Conservation (phyloP, 345 rosid species). For the Lepidium aucheri region DNA sequence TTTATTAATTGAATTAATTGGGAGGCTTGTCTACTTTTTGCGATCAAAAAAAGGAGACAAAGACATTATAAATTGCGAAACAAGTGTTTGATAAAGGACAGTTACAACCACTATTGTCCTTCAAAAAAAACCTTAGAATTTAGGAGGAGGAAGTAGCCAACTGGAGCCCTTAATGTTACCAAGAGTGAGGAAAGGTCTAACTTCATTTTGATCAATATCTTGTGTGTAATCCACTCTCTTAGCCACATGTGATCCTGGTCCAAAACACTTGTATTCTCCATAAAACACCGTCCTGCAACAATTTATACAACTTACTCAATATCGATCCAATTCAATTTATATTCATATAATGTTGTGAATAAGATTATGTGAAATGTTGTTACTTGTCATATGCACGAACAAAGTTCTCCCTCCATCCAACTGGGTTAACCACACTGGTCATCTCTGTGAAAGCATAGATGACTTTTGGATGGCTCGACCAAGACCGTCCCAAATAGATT, state of each 20-base stretch:
- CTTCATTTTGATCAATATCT: slow-evolving; percentile 24
- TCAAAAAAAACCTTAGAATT: background rate
- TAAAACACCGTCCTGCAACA: slow-evolving; percentile 34
- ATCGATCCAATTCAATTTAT: background rate
- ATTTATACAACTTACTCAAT: background rate
- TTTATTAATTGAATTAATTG: no score
- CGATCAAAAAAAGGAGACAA: no score
- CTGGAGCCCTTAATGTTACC: slow-evolving; percentile 24
- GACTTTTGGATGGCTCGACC: slow-evolving; percentile 42
- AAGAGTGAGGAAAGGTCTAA: slow-evolving; percentile 20
- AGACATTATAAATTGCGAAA: background rate
- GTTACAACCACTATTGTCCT: background rate
- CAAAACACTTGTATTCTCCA: slow-evolving; percentile 50
- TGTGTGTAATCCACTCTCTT: slow-evolving; percentile 32
- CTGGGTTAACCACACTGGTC: slow-evolving; percentile 26
- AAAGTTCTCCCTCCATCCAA: slow-evolving; percentile 44
- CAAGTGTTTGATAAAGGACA: background rate
- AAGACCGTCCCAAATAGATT: slow-evolving; percentile 56
- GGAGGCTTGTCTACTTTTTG: no score
- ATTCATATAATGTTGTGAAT: background rate
- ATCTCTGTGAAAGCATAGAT: slow-evolving; percentile 45
- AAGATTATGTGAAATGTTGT: background rate
- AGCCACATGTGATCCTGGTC: slow-evolving; percentile 29
- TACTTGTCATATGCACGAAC: slow-evolving; percentile 31
- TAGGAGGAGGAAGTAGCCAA: slow-evolving; percentile 35